Conservation (phyloP, 768 basidiomycete genomes). For the Mrakia gelida region DNA sequence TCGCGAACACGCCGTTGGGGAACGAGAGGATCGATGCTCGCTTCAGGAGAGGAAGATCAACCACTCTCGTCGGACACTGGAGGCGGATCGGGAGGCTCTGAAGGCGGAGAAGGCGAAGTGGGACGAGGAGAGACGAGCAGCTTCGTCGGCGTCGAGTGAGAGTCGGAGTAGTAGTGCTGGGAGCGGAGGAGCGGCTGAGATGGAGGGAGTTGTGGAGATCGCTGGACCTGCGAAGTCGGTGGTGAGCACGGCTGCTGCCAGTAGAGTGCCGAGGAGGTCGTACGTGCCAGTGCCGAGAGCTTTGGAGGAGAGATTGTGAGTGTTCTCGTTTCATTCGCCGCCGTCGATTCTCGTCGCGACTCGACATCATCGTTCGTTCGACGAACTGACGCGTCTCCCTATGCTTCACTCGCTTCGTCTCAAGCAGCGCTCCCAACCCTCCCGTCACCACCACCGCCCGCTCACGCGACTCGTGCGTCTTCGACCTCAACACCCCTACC, state of each 20-base stretch:
- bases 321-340: background rate
- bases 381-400: background rate
- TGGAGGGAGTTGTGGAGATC: slow-evolving; percentile 31
- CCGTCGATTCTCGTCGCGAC: background rate
- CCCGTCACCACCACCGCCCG: background rate
- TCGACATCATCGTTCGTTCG: too few relatives aligned
- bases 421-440: slow-evolving; percentile 24
- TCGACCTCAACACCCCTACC: slow-evolving; percentile 31
- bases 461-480: slow-evolving; percentile 31
- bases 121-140: slow-evolving; percentile 27
- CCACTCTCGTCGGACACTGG: background rate
- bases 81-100: slow-evolving; percentile 21
- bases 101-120: slow-evolving; percentile 18
- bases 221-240: slow-evolving; percentile 4
- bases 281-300: slow-evolving; percentile 27
- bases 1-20: slow-evolving; percentile 12
- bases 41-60: slow-evolving; percentile 21
- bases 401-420: background rate
- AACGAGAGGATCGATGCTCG: slow-evolving; percentile 27
- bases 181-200: slow-evolving; percentile 11
- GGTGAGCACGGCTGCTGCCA: background rate
- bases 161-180: slow-evolving; percentile 7
- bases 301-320: slow-evolving; percentile 30
- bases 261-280: slow-evolving; percentile 30
- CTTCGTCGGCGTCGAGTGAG: background rate